Base-by-base conservation (phyloP, 768 basidiomycete genomes). In the Lactarius vividus region DNA sequence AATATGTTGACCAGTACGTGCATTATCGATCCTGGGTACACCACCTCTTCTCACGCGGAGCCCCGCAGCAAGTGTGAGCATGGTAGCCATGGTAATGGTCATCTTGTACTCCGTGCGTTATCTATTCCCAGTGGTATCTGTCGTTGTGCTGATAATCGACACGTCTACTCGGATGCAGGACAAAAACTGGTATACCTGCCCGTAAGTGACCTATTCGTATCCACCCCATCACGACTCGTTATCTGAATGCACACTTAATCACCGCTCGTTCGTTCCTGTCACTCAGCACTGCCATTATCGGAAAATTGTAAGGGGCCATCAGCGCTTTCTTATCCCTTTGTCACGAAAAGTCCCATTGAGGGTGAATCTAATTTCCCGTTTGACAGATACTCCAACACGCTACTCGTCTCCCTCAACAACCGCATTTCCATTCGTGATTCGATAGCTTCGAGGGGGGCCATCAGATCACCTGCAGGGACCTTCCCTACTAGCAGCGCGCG, bases 361-460 rank as follows among this genome's bases (percentile, higher is more conserved):
- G 23, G 23, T 13, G 1, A 26, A n/a, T 11, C 20, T 35, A 3
- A 20, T 26, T 57, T 39, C 13, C 9, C n/a, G 3, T 26, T 15
- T 40, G 46, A 53, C 37, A 66, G 65, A 13, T 71, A 69, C 59
- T 69, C 73, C 18, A 74, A 74, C 64, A 74, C 73, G 0, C 66
- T 74, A 23, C 72, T 74, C 33, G 70, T 73, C 44, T 55, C 71
- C 3, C 67, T 74, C 65, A 73, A 73, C 54, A 67, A 67, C 29
- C 66, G 66, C 20, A 40, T 67, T 31, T 53, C 66, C 20, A 40
- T 67, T n/a, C 66, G 66, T 3, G 58, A 59, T 5, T 5, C 46
- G 18, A 26, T 9, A 9, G 37, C n/a, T 11, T 20, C 44, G 26
- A 23, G 33, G 28, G 42, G 33, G 2, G 4, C 37, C 0, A 16